These are phyloP conservation scores for Penicillium paxilli DNA, from an alignment of 495 filamentous ascomycete genomes.

Conservation along the genomic window DNA sequence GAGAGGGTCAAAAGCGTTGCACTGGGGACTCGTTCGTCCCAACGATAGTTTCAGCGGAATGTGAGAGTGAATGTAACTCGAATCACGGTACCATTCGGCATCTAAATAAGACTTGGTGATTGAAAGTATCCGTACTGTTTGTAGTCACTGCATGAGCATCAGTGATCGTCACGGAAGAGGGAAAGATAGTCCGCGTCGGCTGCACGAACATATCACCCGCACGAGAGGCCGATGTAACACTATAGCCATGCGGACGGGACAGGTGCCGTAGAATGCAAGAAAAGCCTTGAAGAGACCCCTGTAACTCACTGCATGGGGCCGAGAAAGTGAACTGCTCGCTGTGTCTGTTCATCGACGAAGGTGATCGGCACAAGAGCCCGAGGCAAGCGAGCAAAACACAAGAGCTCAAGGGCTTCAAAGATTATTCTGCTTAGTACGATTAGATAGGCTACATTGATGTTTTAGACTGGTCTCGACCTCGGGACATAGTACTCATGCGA, in stretches of 20 bases:
- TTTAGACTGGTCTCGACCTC: too few species aligned
- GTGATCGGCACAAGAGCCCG: too few species aligned
- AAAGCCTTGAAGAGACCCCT: too few species aligned
- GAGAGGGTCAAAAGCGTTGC: neutral
- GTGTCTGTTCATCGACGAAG: too few species aligned
- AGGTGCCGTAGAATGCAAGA: conserved; percentile 16
- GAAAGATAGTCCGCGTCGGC: neutral
- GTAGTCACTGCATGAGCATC: neutral
- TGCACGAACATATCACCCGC: conserved; percentile 22
- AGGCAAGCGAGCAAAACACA: too few species aligned
- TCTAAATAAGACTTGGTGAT: neutral
- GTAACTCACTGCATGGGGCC: neutral
- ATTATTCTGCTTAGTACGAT: too few species aligned
- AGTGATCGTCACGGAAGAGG: neutral
- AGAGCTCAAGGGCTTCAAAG: too few species aligned
- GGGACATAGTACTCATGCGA: too few species aligned
- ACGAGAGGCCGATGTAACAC: conserved; percentile 21
- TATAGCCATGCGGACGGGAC: conserved; percentile 22
- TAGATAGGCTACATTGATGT: too few species aligned
- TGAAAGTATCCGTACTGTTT: neutral
- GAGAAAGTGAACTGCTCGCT: neutral
- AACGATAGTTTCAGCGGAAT: neutral
- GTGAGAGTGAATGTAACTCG: conserved; percentile 9
- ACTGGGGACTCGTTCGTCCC: neutral
- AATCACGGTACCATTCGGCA: neutral